Conservation (phyloP, 1,284 basidiomycete genomes). For the Singerocomus inundabilis region DNA sequence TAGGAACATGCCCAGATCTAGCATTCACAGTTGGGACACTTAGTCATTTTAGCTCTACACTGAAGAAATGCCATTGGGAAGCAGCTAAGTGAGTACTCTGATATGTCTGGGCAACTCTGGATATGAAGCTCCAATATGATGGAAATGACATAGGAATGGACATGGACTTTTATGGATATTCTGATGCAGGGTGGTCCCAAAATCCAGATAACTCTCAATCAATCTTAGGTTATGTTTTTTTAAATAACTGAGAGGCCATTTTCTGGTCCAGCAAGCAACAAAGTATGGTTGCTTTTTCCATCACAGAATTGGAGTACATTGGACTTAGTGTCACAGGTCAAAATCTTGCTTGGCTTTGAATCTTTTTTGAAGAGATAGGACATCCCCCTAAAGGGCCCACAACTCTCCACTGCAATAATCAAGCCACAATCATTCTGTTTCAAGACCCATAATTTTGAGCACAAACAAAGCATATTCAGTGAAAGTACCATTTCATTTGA, state of each 20-base stretch:
- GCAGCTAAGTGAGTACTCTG: neutral
- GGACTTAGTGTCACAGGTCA: neutral
- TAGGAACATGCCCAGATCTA: conserved; percentile 1
- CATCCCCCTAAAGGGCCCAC: neutral
- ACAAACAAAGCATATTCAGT: conserved; percentile 42
- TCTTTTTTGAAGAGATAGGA: neutral
- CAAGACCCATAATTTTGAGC: conserved; percentile 33
- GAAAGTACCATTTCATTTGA: conserved; percentile 30
- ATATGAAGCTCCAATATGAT: neutral
- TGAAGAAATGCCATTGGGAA: neutral
- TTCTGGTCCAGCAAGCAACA: neutral
- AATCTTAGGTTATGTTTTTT: neutral
- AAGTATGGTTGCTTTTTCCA: neutral
- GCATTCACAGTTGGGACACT: conserved; percentile 1
- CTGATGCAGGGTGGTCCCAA: conserved; percentile 1
- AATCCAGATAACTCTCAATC: neutral
- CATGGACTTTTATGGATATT: conserved; percentile 9
- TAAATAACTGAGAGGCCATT: neutral
- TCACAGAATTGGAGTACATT: neutral
- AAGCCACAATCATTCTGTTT: conserved; percentile 33
- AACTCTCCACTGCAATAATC: conserved; percentile 29
- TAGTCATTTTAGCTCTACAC: neutral
- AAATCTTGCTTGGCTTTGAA: neutral
- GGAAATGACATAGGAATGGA: neutral
- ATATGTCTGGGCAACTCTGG: neutral